Evolutionary conservation across 2,329 filamentous ascomycete species (phyloP).

Genomic region (Alternaria brassicae): DNA sequence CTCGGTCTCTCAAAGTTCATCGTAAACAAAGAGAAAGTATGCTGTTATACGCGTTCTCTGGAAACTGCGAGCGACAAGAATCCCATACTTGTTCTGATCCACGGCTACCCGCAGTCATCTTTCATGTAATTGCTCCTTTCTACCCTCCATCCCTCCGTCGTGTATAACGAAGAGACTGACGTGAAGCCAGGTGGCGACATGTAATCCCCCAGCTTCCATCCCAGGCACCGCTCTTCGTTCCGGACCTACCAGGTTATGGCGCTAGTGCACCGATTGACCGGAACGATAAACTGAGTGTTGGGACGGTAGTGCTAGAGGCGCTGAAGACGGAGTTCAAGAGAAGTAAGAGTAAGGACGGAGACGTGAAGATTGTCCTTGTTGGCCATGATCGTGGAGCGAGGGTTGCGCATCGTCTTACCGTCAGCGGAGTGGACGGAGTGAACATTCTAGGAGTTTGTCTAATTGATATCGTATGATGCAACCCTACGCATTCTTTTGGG

Average conservation of each 20-base stretch:
- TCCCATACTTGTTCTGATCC: slow-evolving; percentile 41
- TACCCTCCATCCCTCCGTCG: not conserved
- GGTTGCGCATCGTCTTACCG: slow-evolving; percentile 62
- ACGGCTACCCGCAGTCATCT: slow-evolving; percentile 45
- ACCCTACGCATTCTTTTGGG: not conserved
- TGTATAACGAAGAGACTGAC: not conserved
- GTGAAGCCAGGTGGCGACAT: slow-evolving; percentile 37
- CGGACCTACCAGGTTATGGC: slow-evolving; percentile 46
- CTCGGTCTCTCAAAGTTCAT: slow-evolving; percentile 38
- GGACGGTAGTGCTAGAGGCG: slow-evolving; percentile 32
- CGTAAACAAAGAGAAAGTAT: slow-evolving; percentile 37
- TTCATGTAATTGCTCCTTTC: slow-evolving; percentile 30
- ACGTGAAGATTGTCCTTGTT: slow-evolving; percentile 51
- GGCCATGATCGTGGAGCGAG: slow-evolving; percentile 66
- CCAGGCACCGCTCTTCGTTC: slow-evolving; percentile 36
- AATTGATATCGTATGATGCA: slow-evolving; percentile 39
- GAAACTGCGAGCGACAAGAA: slow-evolving; percentile 34
- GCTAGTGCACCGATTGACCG: slow-evolving; percentile 31
- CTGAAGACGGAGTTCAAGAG: slow-evolving; percentile 34
- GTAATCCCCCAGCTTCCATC: slow-evolving; percentile 40
- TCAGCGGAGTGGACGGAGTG: slow-evolving; percentile 55
- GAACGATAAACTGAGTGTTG: slow-evolving; percentile 43
- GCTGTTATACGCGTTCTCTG: slow-evolving; percentile 36
- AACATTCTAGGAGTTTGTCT: slow-evolving; percentile 41
- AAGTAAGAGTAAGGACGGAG: not conserved